Evolutionary conservation across 192 early-diverging fungal species (phyloP).

Genomic region (Backusella macrospora): DNA sequence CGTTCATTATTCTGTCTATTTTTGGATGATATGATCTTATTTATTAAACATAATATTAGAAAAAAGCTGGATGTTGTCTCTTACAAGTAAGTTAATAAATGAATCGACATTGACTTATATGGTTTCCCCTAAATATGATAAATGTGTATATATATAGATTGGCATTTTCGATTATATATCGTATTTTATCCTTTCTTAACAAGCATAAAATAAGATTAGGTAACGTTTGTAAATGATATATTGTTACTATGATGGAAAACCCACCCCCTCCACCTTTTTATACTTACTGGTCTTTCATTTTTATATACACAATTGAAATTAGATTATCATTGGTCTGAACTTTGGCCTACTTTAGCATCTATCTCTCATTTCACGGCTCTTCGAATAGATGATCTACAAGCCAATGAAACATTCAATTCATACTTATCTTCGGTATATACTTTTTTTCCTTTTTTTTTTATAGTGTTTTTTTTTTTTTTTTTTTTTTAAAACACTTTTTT

Average conservation of each 20-base stretch:
- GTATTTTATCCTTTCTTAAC: slow-evolving; percentile 29
- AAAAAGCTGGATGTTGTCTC: slow-evolving; percentile 54
- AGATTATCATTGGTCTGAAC: slow-evolving; percentile 59
- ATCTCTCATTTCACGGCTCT: slow-evolving; percentile 49
- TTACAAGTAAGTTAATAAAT: slow-evolving; percentile 43
- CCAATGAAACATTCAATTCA: slow-evolving; percentile 33
- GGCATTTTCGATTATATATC: slow-evolving; percentile 36
- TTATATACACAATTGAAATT: not conserved
- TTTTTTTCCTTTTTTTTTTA: not conserved
- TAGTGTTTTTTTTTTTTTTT: not conserved
- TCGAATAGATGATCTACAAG: slow-evolving; percentile 42
- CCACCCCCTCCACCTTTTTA: not conserved
- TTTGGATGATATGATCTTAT: slow-evolving; percentile 51
- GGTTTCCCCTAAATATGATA: not conserved
- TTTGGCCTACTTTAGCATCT: slow-evolving; percentile 54
- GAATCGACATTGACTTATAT: not conserved
- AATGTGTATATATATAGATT: not conserved
- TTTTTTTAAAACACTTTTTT: not conserved
- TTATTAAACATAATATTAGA: slow-evolving; percentile 58
- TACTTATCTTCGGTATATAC: slow-evolving; percentile 43
- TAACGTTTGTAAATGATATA: slow-evolving; percentile 3
- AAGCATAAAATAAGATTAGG: slow-evolving; percentile 37
- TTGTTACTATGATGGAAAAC: not conserved
- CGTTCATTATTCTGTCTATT: slow-evolving; percentile 45
- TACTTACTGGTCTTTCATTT: no score